Evolutionary conservation across 768 basidiomycete genomes (phyloP).

Genomic region (Xerocomellus intermedius): DNA sequence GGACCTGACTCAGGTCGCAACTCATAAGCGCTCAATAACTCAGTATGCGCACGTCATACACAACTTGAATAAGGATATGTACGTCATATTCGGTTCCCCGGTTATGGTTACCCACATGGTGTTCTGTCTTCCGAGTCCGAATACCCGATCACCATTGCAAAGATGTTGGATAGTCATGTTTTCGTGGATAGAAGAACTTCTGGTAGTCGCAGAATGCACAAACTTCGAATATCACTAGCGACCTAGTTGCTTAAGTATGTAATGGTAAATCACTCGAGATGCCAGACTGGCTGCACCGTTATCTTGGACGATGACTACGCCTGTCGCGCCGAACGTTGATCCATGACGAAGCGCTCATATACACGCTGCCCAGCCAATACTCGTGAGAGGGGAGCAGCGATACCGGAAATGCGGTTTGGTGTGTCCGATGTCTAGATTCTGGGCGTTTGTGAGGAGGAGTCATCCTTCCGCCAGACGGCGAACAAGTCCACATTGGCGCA

Average conservation of each 20-base stretch:
- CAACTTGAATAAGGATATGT: no score
- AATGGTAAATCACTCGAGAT: conserved; percentile 1
- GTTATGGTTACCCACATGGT: background rate
- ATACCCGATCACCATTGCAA: background rate
- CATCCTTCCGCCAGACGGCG: background rate
- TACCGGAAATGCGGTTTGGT: background rate
- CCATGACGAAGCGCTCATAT: background rate
- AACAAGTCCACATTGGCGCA: background rate
- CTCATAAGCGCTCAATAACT: no score
- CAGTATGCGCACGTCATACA: no score
- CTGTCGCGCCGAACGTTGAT: background rate
- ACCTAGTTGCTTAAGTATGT: background rate
- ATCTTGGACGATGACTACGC: background rate
- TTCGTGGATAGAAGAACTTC: background rate
- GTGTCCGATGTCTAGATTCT: background rate
- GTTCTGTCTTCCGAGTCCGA: background rate
- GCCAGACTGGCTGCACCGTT: background rate
- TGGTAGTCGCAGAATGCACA: background rate
- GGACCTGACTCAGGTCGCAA: background rate
- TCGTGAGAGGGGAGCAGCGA: background rate
- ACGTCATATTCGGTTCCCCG: background rate
- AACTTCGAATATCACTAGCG: background rate
- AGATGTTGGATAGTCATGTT: background rate
- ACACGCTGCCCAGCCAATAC: conserved; percentile 1
- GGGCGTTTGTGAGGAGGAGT: background rate